Percentiles rank a stretch among this genome's conserved stretches.
Conservation (phyloP, 345 rosid species). For the Gossypium stocksii region DNA sequence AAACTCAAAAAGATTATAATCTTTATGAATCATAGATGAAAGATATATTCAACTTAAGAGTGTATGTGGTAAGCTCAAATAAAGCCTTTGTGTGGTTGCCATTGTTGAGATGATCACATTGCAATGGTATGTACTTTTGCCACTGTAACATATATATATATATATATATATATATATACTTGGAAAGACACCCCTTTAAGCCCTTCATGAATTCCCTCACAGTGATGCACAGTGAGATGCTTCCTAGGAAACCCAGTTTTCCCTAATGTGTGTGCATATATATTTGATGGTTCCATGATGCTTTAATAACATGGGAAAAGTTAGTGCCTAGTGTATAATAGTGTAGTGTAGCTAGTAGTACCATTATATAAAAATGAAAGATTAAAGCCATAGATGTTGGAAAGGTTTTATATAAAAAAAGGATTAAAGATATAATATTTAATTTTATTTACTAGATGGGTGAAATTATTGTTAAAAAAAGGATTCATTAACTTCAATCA, state of each 20-base stretch:
- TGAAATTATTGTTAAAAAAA: conserved; percentile 5
- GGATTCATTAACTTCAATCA: conserved; percentile 1
- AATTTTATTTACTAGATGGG: conserved; percentile 1
- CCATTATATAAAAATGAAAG: background rate
- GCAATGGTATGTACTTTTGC: too few relatives aligned
- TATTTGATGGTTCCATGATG: background rate
- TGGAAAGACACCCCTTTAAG: too few relatives aligned
- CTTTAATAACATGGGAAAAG: conserved; percentile 5
- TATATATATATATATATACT: too few relatives aligned
- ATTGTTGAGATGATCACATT: too few relatives aligned
- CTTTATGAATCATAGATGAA: fast-evolving
- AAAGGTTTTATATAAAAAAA: background rate
- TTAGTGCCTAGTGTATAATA: background rate
- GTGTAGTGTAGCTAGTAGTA: background rate
- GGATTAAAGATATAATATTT: background rate
- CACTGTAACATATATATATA: too few relatives aligned
- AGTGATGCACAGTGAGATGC: too few relatives aligned
- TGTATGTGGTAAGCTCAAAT: too few relatives aligned
- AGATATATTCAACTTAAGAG: too few relatives aligned
- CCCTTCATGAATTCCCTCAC: too few relatives aligned
- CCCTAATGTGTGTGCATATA: background rate
- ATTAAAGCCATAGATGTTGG: conserved; percentile 11
- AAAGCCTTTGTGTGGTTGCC: too few relatives aligned
- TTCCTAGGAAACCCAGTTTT: background rate
- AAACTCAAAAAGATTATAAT: too few relatives aligned